Conservation (phyloP, 1,284 basidiomycete genomes). For the Chalciporus sp. region DNA sequence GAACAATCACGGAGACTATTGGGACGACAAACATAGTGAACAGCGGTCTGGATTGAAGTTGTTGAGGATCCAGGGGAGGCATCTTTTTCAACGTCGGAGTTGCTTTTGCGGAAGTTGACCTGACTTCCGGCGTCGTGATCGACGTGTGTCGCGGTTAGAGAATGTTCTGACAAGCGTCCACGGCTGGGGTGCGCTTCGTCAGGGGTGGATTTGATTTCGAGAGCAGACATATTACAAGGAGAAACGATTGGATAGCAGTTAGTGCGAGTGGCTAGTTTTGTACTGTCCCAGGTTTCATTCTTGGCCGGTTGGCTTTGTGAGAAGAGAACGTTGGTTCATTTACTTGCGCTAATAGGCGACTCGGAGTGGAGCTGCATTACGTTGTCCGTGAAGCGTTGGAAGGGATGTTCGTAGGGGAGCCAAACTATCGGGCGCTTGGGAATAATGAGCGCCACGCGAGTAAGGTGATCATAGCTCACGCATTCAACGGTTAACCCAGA, state of each 20-base stretch:
- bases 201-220: constrained; percentile 10
- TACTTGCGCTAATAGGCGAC: not conserved
- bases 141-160: constrained; percentile 13
- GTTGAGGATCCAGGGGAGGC: constrained; percentile 7
- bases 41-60: constrained; percentile 4
- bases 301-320: constrained; percentile 3
- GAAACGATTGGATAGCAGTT: constrained; percentile 22
- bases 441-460: not conserved
- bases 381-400: constrained; percentile 5
- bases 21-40: constrained; percentile 17
- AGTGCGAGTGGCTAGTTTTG: constrained; percentile 1
- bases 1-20: not conserved
- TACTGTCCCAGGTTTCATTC: constrained; percentile 4
- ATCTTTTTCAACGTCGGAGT: constrained; percentile 15
- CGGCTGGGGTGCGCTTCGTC: constrained; percentile 8
- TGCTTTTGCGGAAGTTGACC: not conserved
- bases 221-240: constrained; percentile 17
- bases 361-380: constrained; percentile 23
- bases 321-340: not conserved
- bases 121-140: constrained; percentile 3
- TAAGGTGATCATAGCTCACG: not conserved
- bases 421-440: not conserved
- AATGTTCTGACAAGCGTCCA: constrained; percentile 14
- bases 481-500: too few species aligned
- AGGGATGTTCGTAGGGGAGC: not conserved